phyloP scores from a whole-genome alignment of 768 basidiomycete genomes.

The Termitomyces sp. region DNA sequence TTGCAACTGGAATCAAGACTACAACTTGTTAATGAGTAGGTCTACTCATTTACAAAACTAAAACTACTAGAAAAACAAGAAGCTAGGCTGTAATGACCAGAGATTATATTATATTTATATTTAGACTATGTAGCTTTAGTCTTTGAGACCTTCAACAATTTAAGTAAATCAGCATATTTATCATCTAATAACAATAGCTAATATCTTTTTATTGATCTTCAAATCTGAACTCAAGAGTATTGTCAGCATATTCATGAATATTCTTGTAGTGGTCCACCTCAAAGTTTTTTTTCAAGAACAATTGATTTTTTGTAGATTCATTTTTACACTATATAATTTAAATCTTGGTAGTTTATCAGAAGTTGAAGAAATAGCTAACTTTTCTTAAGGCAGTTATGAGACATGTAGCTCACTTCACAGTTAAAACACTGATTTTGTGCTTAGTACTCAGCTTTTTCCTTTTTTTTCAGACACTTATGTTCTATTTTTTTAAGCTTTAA shows the following conservation, averaged over 20 bases:
- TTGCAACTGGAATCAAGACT: too few relatives aligned
- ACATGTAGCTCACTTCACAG: constrained; percentile 7
- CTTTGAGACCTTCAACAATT: too few relatives aligned
- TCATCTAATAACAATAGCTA: too few relatives aligned
- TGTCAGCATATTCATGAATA: neutral
- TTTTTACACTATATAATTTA: neutral
- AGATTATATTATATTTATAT: too few relatives aligned
- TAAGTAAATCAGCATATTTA: neutral
- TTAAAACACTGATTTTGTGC: constrained; percentile 5
- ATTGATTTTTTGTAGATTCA: neutral
- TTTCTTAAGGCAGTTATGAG: neutral
- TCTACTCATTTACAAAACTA: too few relatives aligned
- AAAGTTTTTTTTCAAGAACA: neutral
- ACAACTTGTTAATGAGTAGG: too few relatives aligned
- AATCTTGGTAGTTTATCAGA: neutral
- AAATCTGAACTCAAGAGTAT: too few relatives aligned
- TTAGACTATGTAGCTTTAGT: too few relatives aligned
- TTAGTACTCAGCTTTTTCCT: constrained; percentile 2
- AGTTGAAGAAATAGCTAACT: neutral
- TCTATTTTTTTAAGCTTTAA: too few relatives aligned
- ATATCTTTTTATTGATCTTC: too few relatives aligned
- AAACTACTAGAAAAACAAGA: too few relatives aligned
- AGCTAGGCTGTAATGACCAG: too few relatives aligned
- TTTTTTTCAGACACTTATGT: neutral
- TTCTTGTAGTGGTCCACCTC: neutral